Evolutionary conservation across 2,329 filamentous ascomycete species (phyloP), one percentile per base, ranked within the genome.

Genomic region (Cercospora sojina): DNA sequence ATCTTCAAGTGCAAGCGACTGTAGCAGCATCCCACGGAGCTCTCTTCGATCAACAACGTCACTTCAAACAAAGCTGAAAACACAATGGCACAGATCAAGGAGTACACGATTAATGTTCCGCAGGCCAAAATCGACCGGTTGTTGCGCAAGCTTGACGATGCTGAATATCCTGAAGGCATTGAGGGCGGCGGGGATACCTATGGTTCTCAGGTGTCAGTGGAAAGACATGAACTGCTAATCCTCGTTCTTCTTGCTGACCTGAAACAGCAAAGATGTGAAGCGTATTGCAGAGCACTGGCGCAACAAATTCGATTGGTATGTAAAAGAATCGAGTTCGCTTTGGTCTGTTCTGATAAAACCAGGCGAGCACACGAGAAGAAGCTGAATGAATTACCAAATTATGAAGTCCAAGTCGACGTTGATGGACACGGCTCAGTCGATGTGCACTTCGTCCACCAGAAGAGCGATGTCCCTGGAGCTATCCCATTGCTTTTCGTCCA

Each of bases 401-500:
- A 83, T 76, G 82, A 79, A 1, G 84, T 84, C 0, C 74, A 73
- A 2, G 79, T 91, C 10, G 69, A 80, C 0, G 82, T 89, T 0
- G 81, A 86, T 12, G 87, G 85, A 0, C 90, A 88, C 71, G 87
- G 82, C 2, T 79, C 82, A 0, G 74, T 90, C 51, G 81, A 87
- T 31, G 79, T 91, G 3, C 89, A 91, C 77, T 90, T 89, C 73
- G 75, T 91, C 3, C 86, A 90, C 73, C 82, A 88, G 69, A 80
- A 77, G 59, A 87, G 84, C 71, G 72, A 77, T 1, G 79, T 80
- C 1, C 69, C 81, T 1, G 80, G 80, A n/a, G 86, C 87, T 1
- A 85, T 91, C 51, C 89, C 89, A 0, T 73, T 91, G 31, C 74
- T 91, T 0, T 91, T 91, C 74, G 81, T 83, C 16, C 89, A 91